These are phyloP conservation scores for Trichomonas gallinae DNA, from an alignment of 208 protist species.

Conservation along the genomic window DNA sequence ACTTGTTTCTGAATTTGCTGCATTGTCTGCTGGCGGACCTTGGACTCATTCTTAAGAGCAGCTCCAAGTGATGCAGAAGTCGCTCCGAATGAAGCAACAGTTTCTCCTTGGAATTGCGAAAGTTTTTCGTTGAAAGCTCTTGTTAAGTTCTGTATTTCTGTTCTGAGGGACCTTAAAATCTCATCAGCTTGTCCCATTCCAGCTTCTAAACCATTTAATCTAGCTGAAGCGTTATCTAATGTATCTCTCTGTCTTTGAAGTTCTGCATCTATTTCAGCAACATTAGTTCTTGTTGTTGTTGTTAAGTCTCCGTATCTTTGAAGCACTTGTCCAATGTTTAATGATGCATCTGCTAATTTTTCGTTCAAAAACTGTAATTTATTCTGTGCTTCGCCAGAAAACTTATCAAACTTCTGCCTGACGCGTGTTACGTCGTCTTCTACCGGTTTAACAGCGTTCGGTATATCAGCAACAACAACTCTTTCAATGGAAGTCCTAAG, in stretches of 20 bases:
- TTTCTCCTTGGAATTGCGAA: background rate
- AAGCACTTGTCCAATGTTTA: background rate
- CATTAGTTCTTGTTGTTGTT: background rate
- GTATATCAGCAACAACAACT: background rate
- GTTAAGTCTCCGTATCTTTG: background rate
- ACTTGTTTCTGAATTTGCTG: background rate
- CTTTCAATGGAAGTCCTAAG: background rate
- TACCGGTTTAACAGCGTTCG: background rate
- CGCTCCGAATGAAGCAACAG: background rate
- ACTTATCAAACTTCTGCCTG: conserved; percentile 20
- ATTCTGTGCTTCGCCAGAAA: background rate
- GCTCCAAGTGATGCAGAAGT: background rate
- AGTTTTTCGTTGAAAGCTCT: background rate
- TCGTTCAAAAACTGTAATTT: conserved; percentile 12
- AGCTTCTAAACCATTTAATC: background rate
- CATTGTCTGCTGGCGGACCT: background rate
- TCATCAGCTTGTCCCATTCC: background rate
- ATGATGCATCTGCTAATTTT: background rate
- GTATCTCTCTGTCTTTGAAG: background rate
- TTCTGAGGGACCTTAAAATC: background rate
- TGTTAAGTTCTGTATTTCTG: background rate
- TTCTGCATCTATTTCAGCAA: background rate
- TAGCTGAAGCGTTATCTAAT: background rate
- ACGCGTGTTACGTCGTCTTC: background rate
- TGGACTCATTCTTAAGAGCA: background rate